Evolutionary conservation across 208 protist species (phyloP).

Genomic region (Leishmania major): DNA sequence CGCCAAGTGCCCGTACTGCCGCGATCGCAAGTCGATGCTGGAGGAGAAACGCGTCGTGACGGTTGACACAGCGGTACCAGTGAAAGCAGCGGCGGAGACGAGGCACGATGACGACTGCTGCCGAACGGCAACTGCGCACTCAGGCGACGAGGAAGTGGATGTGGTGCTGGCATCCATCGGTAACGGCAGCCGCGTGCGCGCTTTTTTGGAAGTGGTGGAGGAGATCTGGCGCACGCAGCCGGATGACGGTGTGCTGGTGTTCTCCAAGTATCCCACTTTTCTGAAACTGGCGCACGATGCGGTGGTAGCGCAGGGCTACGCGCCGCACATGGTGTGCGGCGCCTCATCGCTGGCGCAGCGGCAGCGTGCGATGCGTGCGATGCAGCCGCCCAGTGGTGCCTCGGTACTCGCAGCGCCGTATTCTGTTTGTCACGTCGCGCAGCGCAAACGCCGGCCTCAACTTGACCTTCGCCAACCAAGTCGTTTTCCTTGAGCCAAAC

Average conservation of each 20-base stretch:
- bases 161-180: conserved; percentile 28
- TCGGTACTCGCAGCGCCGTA: conserved; percentile 17
- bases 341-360: conserved; percentile 40
- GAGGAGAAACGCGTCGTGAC: conserved; percentile 30
- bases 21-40: conserved; percentile 34
- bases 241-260: conserved; percentile 48
- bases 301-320: conserved; percentile 31
- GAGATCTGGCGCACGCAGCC: conserved; percentile 32
- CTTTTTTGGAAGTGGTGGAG: conserved; percentile 38
- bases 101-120: not conserved
- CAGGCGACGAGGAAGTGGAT: conserved; percentile 15
- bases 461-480: conserved; percentile 72
- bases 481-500: conserved; percentile 77
- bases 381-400: conserved; percentile 25
- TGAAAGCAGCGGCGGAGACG: not conserved
- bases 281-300: conserved; percentile 31
- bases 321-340: conserved; percentile 42
- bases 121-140: not conserved
- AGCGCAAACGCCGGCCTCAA: conserved; percentile 68
- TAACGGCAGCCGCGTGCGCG: conserved; percentile 36
- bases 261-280: conserved; percentile 50
- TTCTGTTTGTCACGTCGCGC: conserved; percentile 67
- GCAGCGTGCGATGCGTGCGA: conserved; percentile 34
- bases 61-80: not conserved
- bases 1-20: conserved; percentile 49